These are phyloP conservation scores for Cryptosporidium xiaoi DNA, from an alignment of 169 alveolate genomes.

Conservation along the genomic window DNA sequence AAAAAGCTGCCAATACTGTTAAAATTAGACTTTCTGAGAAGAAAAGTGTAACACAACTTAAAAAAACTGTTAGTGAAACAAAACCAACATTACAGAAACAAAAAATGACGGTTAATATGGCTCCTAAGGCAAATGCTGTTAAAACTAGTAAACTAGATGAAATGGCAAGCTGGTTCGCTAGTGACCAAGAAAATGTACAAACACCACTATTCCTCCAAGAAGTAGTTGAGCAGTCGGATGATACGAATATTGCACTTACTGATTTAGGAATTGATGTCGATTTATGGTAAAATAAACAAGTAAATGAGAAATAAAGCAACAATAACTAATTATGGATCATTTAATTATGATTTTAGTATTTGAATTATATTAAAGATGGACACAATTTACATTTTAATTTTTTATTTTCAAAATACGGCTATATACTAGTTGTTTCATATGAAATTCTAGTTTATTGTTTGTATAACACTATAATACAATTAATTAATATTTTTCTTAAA, in stretches of 20 bases:
- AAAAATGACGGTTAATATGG: conserved; percentile 58
- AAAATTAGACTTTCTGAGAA: conserved; percentile 54
- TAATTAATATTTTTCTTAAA: no score
- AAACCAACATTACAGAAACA: conserved; percentile 62
- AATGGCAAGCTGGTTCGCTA: conserved; percentile 75
- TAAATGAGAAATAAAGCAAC: no score
- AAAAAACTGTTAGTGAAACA: conserved; percentile 12
- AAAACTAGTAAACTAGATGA: conserved; percentile 69
- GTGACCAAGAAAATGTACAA: conserved; percentile 11
- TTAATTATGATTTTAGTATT: no score
- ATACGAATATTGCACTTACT: conserved; percentile 29
- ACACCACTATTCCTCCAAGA: conserved; percentile 72
- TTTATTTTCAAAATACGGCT: no score
- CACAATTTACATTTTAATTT: no score
- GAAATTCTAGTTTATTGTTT: no score
- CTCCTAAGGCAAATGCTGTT: conserved; percentile 74
- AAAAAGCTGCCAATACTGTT: conserved; percentile 66
- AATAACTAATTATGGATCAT: no score
- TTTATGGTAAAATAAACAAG: conserved; percentile 21
- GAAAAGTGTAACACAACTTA: conserved; percentile 15
- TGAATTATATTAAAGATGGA: no score
- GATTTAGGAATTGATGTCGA: conserved; percentile 67
- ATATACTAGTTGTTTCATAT: no score
- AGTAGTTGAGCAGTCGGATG: conserved; percentile 30
- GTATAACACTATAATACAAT: no score